These are phyloP conservation scores for Solanum bulbocastanum DNA, from an alignment of 257 asterid genomes.

Conservation along the genomic window DNA sequence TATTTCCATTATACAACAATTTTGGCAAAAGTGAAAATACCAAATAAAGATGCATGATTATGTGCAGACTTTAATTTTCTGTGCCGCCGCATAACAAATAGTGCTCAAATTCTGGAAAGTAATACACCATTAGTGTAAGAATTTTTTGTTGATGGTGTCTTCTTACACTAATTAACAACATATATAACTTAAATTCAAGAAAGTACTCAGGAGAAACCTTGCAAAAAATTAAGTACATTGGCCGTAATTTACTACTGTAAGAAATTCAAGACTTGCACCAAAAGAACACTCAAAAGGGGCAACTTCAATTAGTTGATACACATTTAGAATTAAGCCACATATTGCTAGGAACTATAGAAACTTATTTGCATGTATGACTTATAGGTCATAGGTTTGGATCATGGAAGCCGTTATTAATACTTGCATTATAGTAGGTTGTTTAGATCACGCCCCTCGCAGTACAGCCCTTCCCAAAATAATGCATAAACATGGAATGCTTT, in stretches of 20 bases:
- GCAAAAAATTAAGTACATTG: background rate
- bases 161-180: background rate
- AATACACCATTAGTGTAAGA: background rate
- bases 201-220: background rate
- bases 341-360: too few species aligned
- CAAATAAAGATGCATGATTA: background rate
- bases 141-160: background rate
- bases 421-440: background rate
- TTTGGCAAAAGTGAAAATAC: background rate
- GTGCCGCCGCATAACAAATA: background rate
- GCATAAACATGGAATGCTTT: background rate
- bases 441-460: background rate
- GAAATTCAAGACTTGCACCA: background rate
- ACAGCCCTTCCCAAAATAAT: background rate
- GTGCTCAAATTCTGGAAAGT: background rate
- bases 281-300: background rate
- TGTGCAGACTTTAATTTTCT: background rate
- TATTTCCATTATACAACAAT: background rate
- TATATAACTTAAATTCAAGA: background rate
- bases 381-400: background rate
- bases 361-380: background rate
- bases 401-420: background rate
- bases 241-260: background rate
- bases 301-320: background rate
- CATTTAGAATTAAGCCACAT: background rate